These are phyloP conservation scores for Canavalia ensiformis DNA, from an alignment of 306 rosid species.

Conservation along the genomic window DNA sequence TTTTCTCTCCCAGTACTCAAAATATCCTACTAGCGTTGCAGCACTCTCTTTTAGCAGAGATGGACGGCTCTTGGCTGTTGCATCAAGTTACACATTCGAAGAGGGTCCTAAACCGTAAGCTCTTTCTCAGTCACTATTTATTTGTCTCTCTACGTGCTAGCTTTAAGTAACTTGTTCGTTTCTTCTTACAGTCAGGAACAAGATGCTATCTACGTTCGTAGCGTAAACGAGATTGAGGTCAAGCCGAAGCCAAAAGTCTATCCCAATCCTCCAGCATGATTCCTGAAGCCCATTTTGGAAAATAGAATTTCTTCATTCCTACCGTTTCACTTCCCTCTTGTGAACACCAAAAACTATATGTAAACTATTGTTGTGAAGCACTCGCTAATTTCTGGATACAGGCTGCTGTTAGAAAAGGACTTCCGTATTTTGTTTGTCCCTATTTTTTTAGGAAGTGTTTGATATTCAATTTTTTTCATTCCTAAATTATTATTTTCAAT, in stretches of 20 bases:
- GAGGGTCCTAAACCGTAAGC: slow-evolving; percentile 82
- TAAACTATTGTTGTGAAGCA: slow-evolving; percentile 34
- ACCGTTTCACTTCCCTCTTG: slow-evolving; percentile 39
- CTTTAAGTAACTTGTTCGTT: slow-evolving; percentile 28
- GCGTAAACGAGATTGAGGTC: slow-evolving; percentile 94
- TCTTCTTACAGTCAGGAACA: slow-evolving; percentile 80
- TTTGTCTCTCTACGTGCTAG: neutral
- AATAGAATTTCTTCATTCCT: neutral
- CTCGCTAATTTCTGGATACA: slow-evolving; percentile 29
- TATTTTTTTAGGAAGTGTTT: neutral
- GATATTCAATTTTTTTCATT: too few species aligned
- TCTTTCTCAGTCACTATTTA: neutral
- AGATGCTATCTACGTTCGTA: slow-evolving; percentile 88
- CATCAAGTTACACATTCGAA: slow-evolving; percentile 95
- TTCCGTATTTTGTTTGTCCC: neutral
- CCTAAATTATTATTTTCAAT: too few species aligned
- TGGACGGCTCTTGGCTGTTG: slow-evolving; percentile 95
- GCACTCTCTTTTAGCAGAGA: slow-evolving; percentile 98
- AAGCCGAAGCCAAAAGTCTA: slow-evolving; percentile 97
- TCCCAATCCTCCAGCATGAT: slow-evolving; percentile 74
- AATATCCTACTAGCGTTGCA: slow-evolving; percentile 92
- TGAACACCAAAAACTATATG: slow-evolving; percentile 24
- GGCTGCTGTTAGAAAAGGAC: neutral
- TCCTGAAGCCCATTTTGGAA: slow-evolving; percentile 3
- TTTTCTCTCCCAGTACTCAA: slow-evolving; percentile 73